phyloP scores from a whole-genome alignment of 192 early-diverging fungal genomes.

The Chytriomyces confervae region DNA sequence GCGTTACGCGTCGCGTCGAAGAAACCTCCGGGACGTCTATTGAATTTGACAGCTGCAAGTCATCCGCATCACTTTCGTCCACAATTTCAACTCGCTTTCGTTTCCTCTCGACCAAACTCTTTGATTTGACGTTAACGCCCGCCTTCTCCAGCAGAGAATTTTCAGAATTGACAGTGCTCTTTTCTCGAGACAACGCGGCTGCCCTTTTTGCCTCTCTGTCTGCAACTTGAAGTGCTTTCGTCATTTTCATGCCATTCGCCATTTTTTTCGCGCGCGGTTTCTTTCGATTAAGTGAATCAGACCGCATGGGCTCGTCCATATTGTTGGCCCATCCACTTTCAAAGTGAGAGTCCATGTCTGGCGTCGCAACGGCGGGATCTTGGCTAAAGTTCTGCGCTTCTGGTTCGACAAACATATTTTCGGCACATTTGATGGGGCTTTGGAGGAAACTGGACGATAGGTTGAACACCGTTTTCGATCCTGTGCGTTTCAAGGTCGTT shows the following conservation, averaged over 20 bases:
- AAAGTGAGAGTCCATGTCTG: no score
- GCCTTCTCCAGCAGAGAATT: background rate
- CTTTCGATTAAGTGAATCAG: background rate
- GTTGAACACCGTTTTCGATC: no score
- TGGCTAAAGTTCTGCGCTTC: no score
- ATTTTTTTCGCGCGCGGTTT: conserved; percentile 11
- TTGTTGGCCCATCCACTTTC: conserved; percentile 14
- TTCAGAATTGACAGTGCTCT: background rate
- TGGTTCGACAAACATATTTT: no score
- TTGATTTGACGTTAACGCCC: background rate
- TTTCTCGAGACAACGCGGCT: background rate
- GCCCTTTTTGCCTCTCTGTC: background rate
- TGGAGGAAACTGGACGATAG: no score
- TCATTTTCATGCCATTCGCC: conserved; percentile 21
- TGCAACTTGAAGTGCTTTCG: conserved; percentile 2
- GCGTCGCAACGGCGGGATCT: no score
- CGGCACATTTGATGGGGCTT: no score
- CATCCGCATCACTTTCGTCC: background rate
- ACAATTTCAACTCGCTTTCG: background rate
- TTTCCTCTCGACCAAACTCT: background rate
- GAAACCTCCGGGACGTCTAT: background rate
- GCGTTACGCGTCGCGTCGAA: background rate
- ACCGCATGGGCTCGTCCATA: background rate
- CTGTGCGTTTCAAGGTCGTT: no score
- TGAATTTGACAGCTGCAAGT: background rate